Base-by-base conservation (phyloP, 2,329 filamentous ascomycete genomes). In the Fusarium sp. region DNA sequence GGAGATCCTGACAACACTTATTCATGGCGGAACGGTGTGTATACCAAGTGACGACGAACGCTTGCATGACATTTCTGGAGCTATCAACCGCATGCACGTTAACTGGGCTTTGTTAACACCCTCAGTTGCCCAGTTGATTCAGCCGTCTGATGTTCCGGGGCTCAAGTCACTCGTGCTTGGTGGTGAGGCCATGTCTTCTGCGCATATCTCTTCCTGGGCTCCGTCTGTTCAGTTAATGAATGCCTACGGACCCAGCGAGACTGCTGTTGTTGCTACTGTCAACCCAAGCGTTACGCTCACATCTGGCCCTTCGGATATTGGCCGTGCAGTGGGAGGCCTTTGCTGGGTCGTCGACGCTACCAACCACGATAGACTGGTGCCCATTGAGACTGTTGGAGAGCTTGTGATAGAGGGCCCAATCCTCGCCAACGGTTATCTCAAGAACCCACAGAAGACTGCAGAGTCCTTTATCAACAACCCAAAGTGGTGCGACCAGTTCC, bases 381-480 rank as follows among this genome's bases (percentile, higher is more conserved):
- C 75, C 0, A 43, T 76, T 3, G 73, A 73, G 2, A 56, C 53
- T 1, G 31, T 71, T 0, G 75, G 75, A 1, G 77, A 79, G 60
- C 65, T 79, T 3, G 52, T 76, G 4, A 61, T 81, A 25, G 77
- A 77, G 29, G 68, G 68, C 0, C 51, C 57, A 12, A 77, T 78
- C 3, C 78, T 86, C 5, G 81, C 80, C 19, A 72, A 78, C 25
- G 81, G 81, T 13, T 86, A 86, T 56, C 70, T 83, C 15, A 80
- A 83, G 42, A 70, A 75, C 1, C n/a, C 69, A 7, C 19, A 48
- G 7, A 61, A 58, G 31, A 77, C 78, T 73, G 52, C 71, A 54
- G 13, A 59, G 0, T 65, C 68, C 1, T 76, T 75, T 24, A 68
- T 76, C 10, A 19, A 10, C 24, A 55, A 57, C 31, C 67, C 65